A percentile compares a stretch with the other conserved stretches of the same genome.
phyloP scores from a whole-genome alignment of 768 basidiomycete species.

The Kwoniella dendrophila region DNA sequence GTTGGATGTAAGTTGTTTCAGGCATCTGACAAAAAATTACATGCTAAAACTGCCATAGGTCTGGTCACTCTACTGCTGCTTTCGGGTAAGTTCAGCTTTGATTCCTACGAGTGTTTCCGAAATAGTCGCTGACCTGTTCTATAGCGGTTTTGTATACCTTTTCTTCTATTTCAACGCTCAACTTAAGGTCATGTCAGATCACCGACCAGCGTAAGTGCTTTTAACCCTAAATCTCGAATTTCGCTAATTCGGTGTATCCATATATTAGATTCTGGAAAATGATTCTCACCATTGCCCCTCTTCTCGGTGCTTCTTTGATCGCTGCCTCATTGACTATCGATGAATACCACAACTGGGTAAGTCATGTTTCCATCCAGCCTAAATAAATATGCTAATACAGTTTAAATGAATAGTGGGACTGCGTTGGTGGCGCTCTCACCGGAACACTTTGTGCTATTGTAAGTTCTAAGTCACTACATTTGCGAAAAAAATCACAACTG shows the following conservation, averaged over 20 bases:
- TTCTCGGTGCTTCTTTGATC: slow-evolving; percentile 65
- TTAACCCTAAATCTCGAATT: not conserved
- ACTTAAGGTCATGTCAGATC: slow-evolving; percentile 65
- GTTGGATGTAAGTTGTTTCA: slow-evolving; percentile 39
- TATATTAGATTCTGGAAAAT: slow-evolving; percentile 63
- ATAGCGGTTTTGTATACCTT: slow-evolving; percentile 37
- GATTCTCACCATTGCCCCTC: slow-evolving; percentile 64
- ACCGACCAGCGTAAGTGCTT: slow-evolving; percentile 60
- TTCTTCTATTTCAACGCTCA: slow-evolving; percentile 62
- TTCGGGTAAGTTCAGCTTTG: slow-evolving; percentile 57
- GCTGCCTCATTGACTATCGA: slow-evolving; percentile 65
- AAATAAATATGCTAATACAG: not conserved
- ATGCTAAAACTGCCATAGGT: slow-evolving; percentile 57
- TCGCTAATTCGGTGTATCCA: not conserved
- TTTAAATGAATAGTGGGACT: slow-evolving; percentile 59
- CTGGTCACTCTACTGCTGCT: slow-evolving; percentile 65
- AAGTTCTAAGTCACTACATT: slow-evolving; percentile 8
- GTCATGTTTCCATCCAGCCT: not conserved
- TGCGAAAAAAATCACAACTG: not conserved
- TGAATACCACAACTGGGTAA: slow-evolving; percentile 61
- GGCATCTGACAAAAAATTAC: no score
- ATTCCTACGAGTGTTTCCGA: slow-evolving; percentile 12
- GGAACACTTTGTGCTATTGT: slow-evolving; percentile 61
- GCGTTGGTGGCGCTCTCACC: slow-evolving; percentile 62
- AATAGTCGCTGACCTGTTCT: not conserved